Base-by-base conservation (phyloP, 495 filamentous ascomycete genomes). In the Daldinia decipiens region DNA sequence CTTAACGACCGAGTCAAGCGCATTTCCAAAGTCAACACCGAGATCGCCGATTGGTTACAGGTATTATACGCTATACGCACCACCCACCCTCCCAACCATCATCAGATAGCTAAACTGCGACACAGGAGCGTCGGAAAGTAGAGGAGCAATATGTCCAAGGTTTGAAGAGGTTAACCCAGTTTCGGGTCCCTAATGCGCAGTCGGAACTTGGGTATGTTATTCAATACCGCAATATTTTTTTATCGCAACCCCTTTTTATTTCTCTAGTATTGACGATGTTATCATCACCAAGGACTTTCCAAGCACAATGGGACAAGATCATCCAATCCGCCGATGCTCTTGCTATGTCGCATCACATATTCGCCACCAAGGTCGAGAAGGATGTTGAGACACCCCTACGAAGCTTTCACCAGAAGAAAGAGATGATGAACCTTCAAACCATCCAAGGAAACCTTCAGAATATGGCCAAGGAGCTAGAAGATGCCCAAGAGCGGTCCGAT, bases 1-100 rank as follows among this genome's bases (percentile, higher is more conserved):
- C 85, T 99, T 60, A 90, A 90, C 76, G 94, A 98, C 77, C 92
- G 96, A 71, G 87, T 98, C 75, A 91, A 91, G 78, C 85, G 93
- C 76, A 95, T 97, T 74, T 87, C 89, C 65, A 92, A 89, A 77
- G 83, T 97, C 84, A 97, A 99, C 82, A 78, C 84, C 70, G 92
- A 97, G 79, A 93, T 99, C 73, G 95, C 95, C 72, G 94, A 98
- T 80, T 99, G 94, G 92, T 85, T 99, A 58, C 92, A 95, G 89
- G 95, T 98, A 90, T 65, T 82, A 65, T 50, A 43, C 54, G 55
- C 57, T 56, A 55, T 65, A 62, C 51, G 32, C 36, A 24, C 38
- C 29, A 45, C 15, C 26, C 29, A 45, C 8, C 15, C 38, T 13
- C 67, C 24, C 61, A 53, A 29, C 56, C 51, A 65, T 32, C n/a